A percentile compares a stretch with the other conserved stretches of the same genome.
These are phyloP conservation scores for Monotropa hypopitys DNA, from an alignment of 179 eudicot species.

Conservation along the genomic window DNA sequence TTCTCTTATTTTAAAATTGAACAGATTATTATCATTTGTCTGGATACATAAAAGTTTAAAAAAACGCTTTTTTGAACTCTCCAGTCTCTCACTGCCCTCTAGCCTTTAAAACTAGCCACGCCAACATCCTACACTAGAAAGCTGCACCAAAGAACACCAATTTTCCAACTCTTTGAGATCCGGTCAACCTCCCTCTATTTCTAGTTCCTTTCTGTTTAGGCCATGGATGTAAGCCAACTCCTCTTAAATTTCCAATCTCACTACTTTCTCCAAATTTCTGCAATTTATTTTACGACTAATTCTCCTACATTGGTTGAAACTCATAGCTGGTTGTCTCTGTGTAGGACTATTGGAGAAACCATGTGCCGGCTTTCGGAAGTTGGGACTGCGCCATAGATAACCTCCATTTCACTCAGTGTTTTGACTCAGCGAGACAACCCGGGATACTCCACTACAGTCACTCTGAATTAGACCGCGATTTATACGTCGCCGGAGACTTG, in stretches of 20 bases:
- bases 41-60: no score
- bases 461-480: conserved; percentile 27
- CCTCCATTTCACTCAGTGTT: conserved; percentile 54
- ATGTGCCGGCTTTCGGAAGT: conserved; percentile 76
- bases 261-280: background rate
- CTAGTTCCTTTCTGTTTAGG: background rate
- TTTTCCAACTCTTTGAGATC: background rate
- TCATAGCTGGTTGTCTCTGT: background rate
- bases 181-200: background rate
- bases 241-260: background rate
- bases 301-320: background rate
- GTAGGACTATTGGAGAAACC: conserved; percentile 19
- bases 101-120: background rate
- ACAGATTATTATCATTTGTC: no score
- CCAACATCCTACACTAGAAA: background rate
- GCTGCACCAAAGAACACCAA: background rate
- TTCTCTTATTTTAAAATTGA: no score
- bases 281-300: background rate
- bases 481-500: conserved; percentile 62
- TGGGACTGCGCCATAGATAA: conserved; percentile 37
- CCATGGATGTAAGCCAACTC: conserved; percentile 1
- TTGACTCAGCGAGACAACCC: conserved; percentile 54
- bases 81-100: background rate
- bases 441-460: conserved; percentile 34
- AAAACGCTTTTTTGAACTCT: background rate